Percentiles rank a stretch among this genome's conserved stretches.
Conservation (phyloP, 768 basidiomycete species). For the Mycena indigotica region DNA sequence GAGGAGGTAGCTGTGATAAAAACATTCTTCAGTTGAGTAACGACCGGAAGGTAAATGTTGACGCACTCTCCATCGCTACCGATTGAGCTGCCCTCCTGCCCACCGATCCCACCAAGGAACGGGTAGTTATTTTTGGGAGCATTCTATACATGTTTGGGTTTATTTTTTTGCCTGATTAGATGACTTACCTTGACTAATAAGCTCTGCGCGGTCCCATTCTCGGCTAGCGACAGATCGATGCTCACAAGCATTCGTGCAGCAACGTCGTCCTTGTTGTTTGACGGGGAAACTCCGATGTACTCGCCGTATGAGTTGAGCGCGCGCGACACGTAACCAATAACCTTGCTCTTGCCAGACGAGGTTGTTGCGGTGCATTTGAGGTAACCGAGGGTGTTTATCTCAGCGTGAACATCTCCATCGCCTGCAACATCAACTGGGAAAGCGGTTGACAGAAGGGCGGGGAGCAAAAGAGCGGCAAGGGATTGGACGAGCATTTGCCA, state of each 20-base stretch:
- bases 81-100: conserved; percentile 5
- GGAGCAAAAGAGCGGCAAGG: neutral
- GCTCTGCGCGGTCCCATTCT: conserved; percentile 3
- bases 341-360: neutral
- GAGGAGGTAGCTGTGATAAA: conserved; percentile 5
- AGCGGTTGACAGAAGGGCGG: neutral
- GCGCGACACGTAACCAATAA: conserved; percentile 6
- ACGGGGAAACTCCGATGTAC: conserved; percentile 13
- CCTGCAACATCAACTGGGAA: neutral
- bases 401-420: neutral
- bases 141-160: neutral
- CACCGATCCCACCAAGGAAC: conserved; percentile 15
- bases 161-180: neutral
- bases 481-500: neutral
- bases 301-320: conserved; percentile 5
- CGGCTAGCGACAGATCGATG: neutral
- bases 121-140: conserved; percentile 8
- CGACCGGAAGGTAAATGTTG: neutral
- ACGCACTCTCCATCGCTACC: conserved; percentile 10
- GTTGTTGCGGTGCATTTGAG: neutral
- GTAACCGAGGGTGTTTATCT: neutral
- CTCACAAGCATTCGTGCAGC: conserved; percentile 13
- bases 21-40: neutral
- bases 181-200: conserved; percentile 12
- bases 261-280: conserved; percentile 6